These are phyloP conservation scores for Prunus padus DNA, from an alignment of 306 rosid genomes.

Conservation along the genomic window DNA sequence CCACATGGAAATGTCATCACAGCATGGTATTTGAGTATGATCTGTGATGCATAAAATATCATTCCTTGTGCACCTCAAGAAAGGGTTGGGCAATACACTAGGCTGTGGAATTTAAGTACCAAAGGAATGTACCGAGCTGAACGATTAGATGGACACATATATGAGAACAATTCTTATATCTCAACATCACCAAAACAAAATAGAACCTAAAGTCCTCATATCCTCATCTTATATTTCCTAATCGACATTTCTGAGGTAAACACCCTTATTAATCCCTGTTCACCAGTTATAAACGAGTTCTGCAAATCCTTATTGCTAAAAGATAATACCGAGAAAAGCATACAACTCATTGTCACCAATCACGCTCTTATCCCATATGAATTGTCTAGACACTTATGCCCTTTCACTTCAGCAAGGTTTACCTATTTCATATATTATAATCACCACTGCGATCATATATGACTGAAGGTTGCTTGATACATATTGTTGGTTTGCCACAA, in stretches of 20 bases:
- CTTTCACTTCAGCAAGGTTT: background rate
- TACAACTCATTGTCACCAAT: background rate
- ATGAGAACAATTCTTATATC: background rate
- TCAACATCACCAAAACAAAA: background rate
- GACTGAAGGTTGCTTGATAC: background rate
- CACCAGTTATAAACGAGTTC: background rate
- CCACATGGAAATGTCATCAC: background rate
- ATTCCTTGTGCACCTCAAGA: background rate
- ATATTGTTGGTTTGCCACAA: background rate
- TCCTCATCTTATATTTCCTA: background rate
- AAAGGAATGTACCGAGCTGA: background rate
- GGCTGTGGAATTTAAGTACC: background rate
- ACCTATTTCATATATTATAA: background rate
- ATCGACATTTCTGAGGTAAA: background rate
- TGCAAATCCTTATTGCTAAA: background rate
- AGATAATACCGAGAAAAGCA: background rate
- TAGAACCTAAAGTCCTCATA: background rate
- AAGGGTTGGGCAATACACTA: background rate
- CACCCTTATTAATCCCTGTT: background rate
- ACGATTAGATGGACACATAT: background rate
- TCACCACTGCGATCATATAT: conserved; percentile 1
- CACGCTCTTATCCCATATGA: background rate
- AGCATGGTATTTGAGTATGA: background rate
- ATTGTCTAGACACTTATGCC: background rate
- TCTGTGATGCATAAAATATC: background rate